Evolutionary conservation across 352 stramenopile genomes (phyloP).

Genomic region (Pythium phragmitis): DNA sequence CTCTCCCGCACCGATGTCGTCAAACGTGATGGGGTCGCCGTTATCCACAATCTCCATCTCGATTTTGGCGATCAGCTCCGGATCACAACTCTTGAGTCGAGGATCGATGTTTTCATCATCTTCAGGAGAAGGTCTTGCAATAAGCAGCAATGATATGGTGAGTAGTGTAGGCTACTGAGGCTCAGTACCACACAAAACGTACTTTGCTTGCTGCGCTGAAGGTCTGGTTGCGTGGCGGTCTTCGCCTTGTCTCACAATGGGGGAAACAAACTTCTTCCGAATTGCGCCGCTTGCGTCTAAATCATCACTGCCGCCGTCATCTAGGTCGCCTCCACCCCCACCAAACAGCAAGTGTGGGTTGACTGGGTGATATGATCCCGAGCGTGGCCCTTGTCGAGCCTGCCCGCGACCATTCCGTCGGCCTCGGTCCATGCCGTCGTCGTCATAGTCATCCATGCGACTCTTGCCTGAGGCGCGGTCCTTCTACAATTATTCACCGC

Average conservation of each 20-base stretch:
- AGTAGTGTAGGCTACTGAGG: background rate
- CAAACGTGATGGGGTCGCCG: conserved; percentile 93
- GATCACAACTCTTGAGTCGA: conserved; percentile 92
- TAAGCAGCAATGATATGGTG: background rate
- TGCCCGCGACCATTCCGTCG: conserved; percentile 29
- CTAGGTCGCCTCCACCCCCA: conserved; percentile 18
- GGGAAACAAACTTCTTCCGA: conserved; percentile 77
- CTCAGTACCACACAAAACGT: background rate
- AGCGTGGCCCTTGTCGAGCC: conserved; percentile 27
- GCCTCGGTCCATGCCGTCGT: conserved; percentile 28
- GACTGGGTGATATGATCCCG: conserved; percentile 67
- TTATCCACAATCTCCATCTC: conserved; percentile 97
- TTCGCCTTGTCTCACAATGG: conserved; percentile 35
- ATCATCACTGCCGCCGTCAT: conserved; percentile 28
- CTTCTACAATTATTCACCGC: conserved; percentile 9
- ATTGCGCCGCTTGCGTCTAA: conserved; percentile 33
- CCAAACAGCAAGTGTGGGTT: conserved; percentile 68
- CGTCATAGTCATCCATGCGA: conserved; percentile 37
- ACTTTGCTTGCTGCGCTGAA: conserved; percentile 21
- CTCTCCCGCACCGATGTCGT: conserved; percentile 92
- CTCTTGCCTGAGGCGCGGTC: conserved; percentile 26
- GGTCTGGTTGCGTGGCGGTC: conserved; percentile 21
- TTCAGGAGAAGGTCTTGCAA: conserved; percentile 2
- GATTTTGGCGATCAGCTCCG: conserved; percentile 96
- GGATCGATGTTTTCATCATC: conserved; percentile 91